These are phyloP conservation scores for Metschnikowia vanudenii DNA, from an alignment of 805 yeast genomes.

Conservation along the genomic window DNA sequence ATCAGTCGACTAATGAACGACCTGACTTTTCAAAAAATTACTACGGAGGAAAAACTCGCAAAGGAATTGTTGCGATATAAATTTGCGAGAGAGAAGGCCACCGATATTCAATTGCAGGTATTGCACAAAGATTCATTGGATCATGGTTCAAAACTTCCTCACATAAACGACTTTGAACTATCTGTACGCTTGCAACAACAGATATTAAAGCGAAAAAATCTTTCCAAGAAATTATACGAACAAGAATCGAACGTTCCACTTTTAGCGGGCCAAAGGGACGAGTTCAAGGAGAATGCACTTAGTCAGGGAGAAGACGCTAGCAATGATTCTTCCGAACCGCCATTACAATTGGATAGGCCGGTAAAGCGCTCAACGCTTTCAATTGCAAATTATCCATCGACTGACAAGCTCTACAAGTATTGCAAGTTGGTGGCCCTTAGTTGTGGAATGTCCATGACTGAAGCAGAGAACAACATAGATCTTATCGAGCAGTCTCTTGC, in stretches of 20 bases:
- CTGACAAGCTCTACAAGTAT: conserved; percentile 38
- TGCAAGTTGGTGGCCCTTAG: conserved; percentile 41
- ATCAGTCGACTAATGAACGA: conserved; percentile 40
- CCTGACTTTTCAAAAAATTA: conserved; percentile 35
- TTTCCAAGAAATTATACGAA: conserved; percentile 20
- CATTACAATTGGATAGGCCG: background rate
- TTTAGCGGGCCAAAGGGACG: conserved; percentile 15
- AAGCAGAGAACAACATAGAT: conserved; percentile 43
- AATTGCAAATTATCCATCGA: conserved; percentile 23
- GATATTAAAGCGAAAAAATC: conserved; percentile 22
- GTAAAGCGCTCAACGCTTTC: background rate
- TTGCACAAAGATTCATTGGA: background rate
- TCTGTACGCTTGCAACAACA: conserved; percentile 30
- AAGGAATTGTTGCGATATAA: conserved; percentile 13
- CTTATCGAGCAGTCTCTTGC: conserved; percentile 40
- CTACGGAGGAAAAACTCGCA: conserved; percentile 31
- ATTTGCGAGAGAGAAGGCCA: conserved; percentile 16
- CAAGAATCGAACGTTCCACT: conserved; percentile 26
- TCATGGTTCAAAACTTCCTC: conserved; percentile 1
- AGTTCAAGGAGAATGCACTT: conserved; percentile 20
- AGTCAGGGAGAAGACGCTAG: background rate
- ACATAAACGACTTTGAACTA: conserved; percentile 17
- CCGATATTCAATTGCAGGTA: conserved; percentile 5
- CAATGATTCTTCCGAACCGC: background rate
- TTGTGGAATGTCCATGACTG: conserved; percentile 42